Base-by-base conservation (phyloP, 768 basidiomycete genomes). In the Lactifluus hygrophoroides region DNA sequence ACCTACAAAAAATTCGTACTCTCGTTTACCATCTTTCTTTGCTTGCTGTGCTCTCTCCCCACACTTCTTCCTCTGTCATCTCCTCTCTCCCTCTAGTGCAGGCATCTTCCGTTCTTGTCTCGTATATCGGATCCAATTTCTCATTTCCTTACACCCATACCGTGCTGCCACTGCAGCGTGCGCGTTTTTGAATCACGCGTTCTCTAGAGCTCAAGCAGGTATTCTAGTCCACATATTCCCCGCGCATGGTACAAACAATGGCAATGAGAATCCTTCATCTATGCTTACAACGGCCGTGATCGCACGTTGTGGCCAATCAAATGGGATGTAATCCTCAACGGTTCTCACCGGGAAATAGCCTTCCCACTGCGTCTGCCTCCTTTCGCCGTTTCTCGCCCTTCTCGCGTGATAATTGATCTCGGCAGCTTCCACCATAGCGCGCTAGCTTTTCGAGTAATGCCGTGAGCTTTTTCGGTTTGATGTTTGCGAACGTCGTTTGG, bases 371-470 rank as follows among this genome's bases (percentile, higher is more conserved):
- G 54, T 91, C 89, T 27, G 87, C 87, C 70, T 92, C 88, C 67
- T 80, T 89, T 64, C 83, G 77, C 54, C 90, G 77, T 67, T 74
- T 82, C 66, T 90, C 88, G 3, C 81, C 89, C 50, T 77, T 71
- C 63, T 92, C 88, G 56, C 84, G 76, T 14, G 81, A 76, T 11
- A 74, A 65, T 25, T 72, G 65, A 60, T 90, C 85, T 47, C 86
- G 77, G 63, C 84, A 82, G 6, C 75, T 77, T 5, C 79, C 69
- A 2, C 89, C 88, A 65, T 78, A 85, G 56, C 77, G 82, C 3
- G 84, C 82, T 42, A 94, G 74, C 70, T 93, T 93, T 65, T 92
- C 89, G 7, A 94, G 76, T 46, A 94, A 70, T 3, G 82, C 75
- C 54, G 88, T 84, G 43, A 94, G 72, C 50, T 81, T 79, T 66